Evolutionary conservation across 2,329 filamentous ascomycete species (phyloP).

Genomic region (Triangularia setosa): DNA sequence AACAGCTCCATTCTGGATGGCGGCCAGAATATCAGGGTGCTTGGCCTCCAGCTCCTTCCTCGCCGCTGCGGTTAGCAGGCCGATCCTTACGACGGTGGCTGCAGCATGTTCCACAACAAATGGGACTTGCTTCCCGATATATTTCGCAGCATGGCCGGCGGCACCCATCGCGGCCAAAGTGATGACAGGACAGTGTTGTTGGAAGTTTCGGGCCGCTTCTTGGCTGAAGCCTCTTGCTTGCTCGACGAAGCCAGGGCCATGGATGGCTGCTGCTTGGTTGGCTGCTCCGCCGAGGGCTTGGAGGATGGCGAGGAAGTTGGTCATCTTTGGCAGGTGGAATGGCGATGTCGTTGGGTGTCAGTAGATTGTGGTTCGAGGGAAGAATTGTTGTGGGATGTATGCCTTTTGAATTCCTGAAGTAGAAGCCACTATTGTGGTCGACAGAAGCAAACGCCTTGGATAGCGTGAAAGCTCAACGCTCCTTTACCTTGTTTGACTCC

Average conservation of each 20-base stretch:
- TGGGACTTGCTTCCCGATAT: background rate
- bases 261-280: background rate
- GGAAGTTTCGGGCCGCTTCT: background rate
- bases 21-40: background rate
- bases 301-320: background rate
- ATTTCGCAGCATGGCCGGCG: background rate
- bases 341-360: background rate
- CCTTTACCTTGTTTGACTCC: background rate
- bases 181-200: too few relatives aligned
- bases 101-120: background rate
- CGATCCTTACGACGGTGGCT: background rate
- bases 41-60: background rate
- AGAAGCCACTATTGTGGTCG: too few relatives aligned
- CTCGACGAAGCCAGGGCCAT: background rate
- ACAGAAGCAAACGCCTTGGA: background rate
- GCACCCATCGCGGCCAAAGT: background rate
- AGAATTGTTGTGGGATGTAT: too few relatives aligned
- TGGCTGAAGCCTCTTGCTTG: background rate
- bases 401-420: too few relatives aligned
- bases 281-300: background rate
- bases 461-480: background rate
- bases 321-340: background rate
- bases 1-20: background rate
- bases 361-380: background rate
- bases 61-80: background rate